Conservation (phyloP, 78 protist species). For the Isochrysis galbana region DNA sequence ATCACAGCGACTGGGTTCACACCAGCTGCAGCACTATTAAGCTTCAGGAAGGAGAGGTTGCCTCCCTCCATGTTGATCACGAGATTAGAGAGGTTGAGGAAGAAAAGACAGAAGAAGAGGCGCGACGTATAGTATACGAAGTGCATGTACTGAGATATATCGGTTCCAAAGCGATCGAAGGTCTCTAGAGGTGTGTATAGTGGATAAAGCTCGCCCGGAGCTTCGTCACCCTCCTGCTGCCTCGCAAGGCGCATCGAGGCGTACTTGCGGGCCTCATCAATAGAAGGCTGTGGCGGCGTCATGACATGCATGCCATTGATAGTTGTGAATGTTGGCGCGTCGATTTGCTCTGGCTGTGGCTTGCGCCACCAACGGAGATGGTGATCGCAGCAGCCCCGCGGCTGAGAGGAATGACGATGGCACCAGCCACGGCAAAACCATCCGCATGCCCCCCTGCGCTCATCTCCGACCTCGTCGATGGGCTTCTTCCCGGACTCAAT, state of each 20-base stretch:
- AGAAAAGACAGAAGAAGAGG: background rate
- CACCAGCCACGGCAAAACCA: too few species aligned
- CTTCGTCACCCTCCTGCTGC: background rate
- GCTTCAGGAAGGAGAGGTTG: background rate
- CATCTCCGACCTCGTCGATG: too few species aligned
- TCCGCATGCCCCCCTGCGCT: too few species aligned
- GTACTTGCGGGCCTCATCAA: background rate
- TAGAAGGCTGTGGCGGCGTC: background rate
- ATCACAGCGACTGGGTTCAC: background rate
- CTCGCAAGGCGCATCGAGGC: background rate
- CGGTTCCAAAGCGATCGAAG: conserved; percentile 6
- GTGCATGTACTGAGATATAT: background rate
- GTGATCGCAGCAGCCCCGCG: too few species aligned
- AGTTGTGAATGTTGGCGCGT: too few species aligned
- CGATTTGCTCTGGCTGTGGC: too few species aligned
- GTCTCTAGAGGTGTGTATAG: background rate
- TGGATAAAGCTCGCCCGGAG: background rate
- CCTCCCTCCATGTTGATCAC: background rate
- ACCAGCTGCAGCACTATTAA: background rate
- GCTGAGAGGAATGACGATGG: too few species aligned
- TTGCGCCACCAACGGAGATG: too few species aligned
- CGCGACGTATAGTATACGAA: background rate
- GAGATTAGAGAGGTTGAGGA: background rate
- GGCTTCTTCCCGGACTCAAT: too few species aligned
- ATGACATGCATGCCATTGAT: too few species aligned